Evolutionary conservation across 2,329 filamentous ascomycete genomes (phyloP), one percentile per base, ranked within the genome.

Genomic region (Trichoderma koningii): DNA sequence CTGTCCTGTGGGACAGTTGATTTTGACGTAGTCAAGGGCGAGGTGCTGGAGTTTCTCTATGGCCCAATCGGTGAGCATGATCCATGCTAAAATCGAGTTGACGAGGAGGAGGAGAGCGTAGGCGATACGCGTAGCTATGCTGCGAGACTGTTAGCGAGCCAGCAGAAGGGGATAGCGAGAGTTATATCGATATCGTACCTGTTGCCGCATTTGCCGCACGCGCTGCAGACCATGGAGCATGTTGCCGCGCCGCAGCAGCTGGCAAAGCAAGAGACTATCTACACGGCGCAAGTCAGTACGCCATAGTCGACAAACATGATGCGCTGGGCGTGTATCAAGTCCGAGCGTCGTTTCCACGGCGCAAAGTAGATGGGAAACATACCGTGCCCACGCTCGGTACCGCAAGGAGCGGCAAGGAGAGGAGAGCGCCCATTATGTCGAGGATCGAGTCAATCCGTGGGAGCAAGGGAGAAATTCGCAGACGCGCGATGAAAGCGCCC

Each of bases 41-140:
- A 98, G 83, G 69, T 96, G 87, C 78, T 98, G 89, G 6, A 99
- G 84, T 76, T 98, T 98, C 73, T 97, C 92, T 75, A 99, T 91
- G 41, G 95, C 95, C 95, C 95, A 99, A 61, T 93, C 92, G 23
- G 95, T 99, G 80, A 99, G 92, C 92, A 98, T 97, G 71, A 99
- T 92, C 95, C 95, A 99, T 42, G 95, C 94, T 59, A 98, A 77
- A 69, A 98, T 97, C 66, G 94, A 97, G 84, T 99, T 99, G 78
- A 98, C 80, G 70, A 99, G 88, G 63, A 99, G 90, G 68, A 99
- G 89, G 73, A 98, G 87, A 69, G 95, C 93, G 76, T 97, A 97
- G 74, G 91, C 94, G 80, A 98, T 96, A 82, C 95, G 92, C 70
- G 95, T 99, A 64, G 93, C 93, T 80, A 98, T 93, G 80, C 93